Evolutionary conservation across 2,329 filamentous ascomycete genomes (phyloP).

Genomic region (Trichoderma endophyticum): DNA sequence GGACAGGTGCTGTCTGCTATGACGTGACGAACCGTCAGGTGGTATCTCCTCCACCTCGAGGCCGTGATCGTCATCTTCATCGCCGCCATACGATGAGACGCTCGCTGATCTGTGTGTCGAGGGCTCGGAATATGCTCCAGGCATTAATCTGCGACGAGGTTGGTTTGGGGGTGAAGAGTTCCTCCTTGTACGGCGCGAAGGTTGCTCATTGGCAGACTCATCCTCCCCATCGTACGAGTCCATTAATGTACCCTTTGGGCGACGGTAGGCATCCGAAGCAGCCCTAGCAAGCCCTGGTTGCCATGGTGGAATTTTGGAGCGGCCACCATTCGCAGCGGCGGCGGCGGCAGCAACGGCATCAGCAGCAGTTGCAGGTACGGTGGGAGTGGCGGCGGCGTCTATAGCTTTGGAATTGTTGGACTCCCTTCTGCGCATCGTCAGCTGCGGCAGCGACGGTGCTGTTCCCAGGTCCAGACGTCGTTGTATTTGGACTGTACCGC

Average conservation of each 20-base stretch:
- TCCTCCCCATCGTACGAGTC: slow-evolving; percentile 19
- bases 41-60: slow-evolving; percentile 31
- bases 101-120: slow-evolving; percentile 15
- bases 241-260: slow-evolving; percentile 27
- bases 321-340: slow-evolving; percentile 4
- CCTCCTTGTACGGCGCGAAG: slow-evolving; percentile 15
- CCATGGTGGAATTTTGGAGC: slow-evolving; percentile 30
- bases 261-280: slow-evolving; percentile 32
- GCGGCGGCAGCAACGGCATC: background rate
- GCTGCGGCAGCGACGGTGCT: slow-evolving; percentile 8
- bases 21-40: slow-evolving; percentile 21
- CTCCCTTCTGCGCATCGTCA: slow-evolving; percentile 29
- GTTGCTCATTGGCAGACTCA: slow-evolving; percentile 15
- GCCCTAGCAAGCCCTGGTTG: slow-evolving; percentile 28
- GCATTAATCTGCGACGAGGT: slow-evolving; percentile 14
- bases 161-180: slow-evolving; percentile 18
- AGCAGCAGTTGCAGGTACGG: background rate
- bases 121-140: slow-evolving; percentile 19
- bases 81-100: slow-evolving; percentile 11
- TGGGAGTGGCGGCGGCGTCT: slow-evolving; percentile 26
- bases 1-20: slow-evolving; percentile 20
- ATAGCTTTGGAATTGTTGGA: slow-evolving; percentile 27
- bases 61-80: slow-evolving; percentile 25
- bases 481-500: slow-evolving; percentile 30
- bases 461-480: slow-evolving; percentile 22